These are phyloP conservation scores for Euphorbia pulcherrima DNA, from an alignment of 345 rosid genomes.

Conservation along the genomic window DNA sequence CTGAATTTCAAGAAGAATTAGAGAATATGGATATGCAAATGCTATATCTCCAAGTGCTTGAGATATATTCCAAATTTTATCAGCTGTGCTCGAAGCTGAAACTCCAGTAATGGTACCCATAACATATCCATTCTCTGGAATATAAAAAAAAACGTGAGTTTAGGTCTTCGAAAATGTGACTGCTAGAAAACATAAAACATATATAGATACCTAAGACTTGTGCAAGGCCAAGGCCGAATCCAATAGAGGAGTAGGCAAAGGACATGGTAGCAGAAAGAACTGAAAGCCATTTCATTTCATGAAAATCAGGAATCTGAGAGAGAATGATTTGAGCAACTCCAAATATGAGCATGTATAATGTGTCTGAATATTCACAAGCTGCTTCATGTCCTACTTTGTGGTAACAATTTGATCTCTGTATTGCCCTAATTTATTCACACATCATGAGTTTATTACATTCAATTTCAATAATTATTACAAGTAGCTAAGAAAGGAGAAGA, in stretches of 20 bases:
- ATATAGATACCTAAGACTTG: constrained; percentile 35
- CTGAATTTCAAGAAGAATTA: constrained; percentile 28
- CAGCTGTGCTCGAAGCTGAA: constrained; percentile 15
- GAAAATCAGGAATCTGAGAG: constrained; percentile 55
- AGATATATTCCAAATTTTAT: constrained; percentile 34
- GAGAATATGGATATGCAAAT: constrained; percentile 39
- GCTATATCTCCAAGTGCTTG: constrained; percentile 51
- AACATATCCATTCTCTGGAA: constrained; percentile 37
- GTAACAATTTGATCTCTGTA: constrained; percentile 36
- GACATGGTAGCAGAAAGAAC: constrained; percentile 53
- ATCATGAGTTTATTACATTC: too few relatives aligned
- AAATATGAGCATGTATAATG: constrained; percentile 39
- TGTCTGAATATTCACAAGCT: constrained; percentile 33
- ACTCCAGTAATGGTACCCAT: constrained; percentile 39
- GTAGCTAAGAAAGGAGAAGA: neutral
- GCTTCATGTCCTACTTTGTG: constrained; percentile 47
- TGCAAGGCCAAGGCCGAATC: constrained; percentile 46
- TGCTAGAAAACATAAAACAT: too few relatives aligned
- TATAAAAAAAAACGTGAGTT: too few relatives aligned
- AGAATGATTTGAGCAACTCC: constrained; percentile 45
- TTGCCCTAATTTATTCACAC: constrained; percentile 19
- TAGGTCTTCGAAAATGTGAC: too few relatives aligned
- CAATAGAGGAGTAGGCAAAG: constrained; percentile 46
- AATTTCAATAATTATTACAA: too few relatives aligned
- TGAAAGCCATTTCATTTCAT: constrained; percentile 51